Conservation (phyloP, 805 yeast species). For the Lipomyces orientalis region DNA sequence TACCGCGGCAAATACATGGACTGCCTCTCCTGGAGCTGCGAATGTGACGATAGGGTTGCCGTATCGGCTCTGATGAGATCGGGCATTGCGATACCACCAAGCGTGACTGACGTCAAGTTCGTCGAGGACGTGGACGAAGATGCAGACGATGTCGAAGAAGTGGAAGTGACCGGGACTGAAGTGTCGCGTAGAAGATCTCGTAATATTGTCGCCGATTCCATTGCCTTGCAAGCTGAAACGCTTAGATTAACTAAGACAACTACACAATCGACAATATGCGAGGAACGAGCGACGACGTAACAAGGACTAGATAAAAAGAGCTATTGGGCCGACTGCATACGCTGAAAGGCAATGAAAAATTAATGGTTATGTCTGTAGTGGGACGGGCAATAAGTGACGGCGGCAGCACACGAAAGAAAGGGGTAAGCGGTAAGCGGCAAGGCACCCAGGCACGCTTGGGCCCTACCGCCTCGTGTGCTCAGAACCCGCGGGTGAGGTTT, state of each 20-base stretch:
- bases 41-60: not conserved
- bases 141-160: constrained; percentile 10
- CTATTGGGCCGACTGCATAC: not conserved
- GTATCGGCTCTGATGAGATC: constrained; percentile 1
- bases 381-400: not conserved
- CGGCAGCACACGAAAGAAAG: not conserved
- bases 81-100: constrained; percentile 3
- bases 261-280: not conserved
- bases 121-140: constrained; percentile 8
- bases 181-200: constrained; percentile 14
- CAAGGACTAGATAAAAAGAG: not conserved
- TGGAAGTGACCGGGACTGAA: constrained; percentile 1
- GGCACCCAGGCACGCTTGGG: not conserved
- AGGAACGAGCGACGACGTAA: not conserved
- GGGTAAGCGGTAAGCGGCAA: not conserved
- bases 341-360: not conserved
- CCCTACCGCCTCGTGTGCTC: not conserved
- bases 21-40: constrained; percentile 6
- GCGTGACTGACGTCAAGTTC: constrained; percentile 3
- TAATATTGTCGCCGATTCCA: constrained; percentile 7
- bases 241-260: not conserved
- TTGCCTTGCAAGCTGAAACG: not conserved
- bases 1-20: not conserved
- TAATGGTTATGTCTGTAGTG: not conserved
- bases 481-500: not conserved